A percentile compares a stretch with the other conserved stretches of the same genome.
Conservation (phyloP, 768 basidiomycete genomes). For the Polyporus arcularius region DNA sequence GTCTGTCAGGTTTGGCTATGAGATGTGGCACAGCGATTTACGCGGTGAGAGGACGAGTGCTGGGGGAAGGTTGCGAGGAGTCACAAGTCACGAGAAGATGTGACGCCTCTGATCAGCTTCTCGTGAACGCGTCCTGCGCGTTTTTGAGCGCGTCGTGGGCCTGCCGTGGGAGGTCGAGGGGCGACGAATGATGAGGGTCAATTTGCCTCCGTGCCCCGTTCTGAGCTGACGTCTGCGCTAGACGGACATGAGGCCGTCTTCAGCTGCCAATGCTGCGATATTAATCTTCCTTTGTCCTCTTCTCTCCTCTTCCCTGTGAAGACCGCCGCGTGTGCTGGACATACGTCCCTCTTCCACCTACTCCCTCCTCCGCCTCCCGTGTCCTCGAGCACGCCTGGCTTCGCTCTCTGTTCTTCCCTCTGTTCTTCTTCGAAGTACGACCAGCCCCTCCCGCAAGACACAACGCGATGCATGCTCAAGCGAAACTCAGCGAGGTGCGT, state of each 20-base stretch:
- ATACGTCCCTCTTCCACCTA: constrained; percentile 16
- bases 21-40: background rate
- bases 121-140: constrained; percentile 18
- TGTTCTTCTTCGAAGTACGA: background rate
- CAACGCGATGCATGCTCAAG: constrained; percentile 1
- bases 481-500: background rate
- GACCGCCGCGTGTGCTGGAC: constrained; percentile 26
- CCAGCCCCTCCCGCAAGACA: background rate
- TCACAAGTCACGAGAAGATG: constrained; percentile 2
- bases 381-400: constrained; percentile 1
- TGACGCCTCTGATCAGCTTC: constrained; percentile 13
- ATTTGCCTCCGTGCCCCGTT: constrained; percentile 2
- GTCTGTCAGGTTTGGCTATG: background rate
- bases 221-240: constrained; percentile 3
- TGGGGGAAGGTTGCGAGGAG: constrained; percentile 1
- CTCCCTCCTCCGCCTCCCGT: constrained; percentile 1
- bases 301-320: constrained; percentile 17
- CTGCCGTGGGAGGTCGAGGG: constrained; percentile 10
- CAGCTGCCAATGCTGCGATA: constrained; percentile 6
- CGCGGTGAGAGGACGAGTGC: constrained; percentile 5
- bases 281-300: constrained; percentile 13
- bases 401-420: constrained; percentile 1
- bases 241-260: constrained; percentile 16
- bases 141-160: background rate
- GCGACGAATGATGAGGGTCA: background rate